Evolutionary conservation across 352 stramenopile genomes (phyloP), one percentile per base, ranked within the genome.

Genomic region (Aphanomyces astaci): DNA sequence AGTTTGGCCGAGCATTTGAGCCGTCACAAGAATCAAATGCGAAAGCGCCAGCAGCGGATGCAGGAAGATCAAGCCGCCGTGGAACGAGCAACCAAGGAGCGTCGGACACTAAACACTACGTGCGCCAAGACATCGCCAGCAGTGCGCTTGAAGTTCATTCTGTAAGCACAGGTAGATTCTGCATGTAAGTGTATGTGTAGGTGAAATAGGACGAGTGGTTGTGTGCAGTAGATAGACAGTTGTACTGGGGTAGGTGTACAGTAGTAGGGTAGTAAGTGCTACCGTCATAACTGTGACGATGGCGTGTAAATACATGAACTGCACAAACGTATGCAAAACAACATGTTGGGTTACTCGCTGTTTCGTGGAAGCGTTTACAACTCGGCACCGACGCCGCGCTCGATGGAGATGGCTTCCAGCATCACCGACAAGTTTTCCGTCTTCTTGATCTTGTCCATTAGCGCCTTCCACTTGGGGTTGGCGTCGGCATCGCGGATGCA

Each of bases 401-500:
- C 60, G 22, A 66, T 40, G 19, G 28, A 51, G 60, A 66, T 66
- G 30, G 28, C 60, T 59, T 66, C 60, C 22, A 66, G 39, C 60
- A 66, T 66, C 5, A 48, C 36, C 60, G 60, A 66, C 5, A 66
- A 22, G 33, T 59, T 66, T 10, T 66, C 60, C 13, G 60, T 66
- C 60, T 66, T 66, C 30, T 66, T 66, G 60, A 66, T 66, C 39
- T 59, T 59, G 17, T 66, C 60, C 60, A 66, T 66, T 4, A 66
- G 32, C 9, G 30, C 30, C 60, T 66, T 66, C 60, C 60, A 81
- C 63, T 87, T 92, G 15, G 84, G 78, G 71, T 95, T 81, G 7
- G 79, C 81, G 10, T 93, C 81, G 19, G 80, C 73, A 68, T 94
- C 87, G 57, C 80, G 80, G 48, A 94, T 82, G 65, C 73, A 57